Base-by-base conservation (phyloP, 2,329 filamentous ascomycete genomes). In the Alternaria angustiovoidea region DNA sequence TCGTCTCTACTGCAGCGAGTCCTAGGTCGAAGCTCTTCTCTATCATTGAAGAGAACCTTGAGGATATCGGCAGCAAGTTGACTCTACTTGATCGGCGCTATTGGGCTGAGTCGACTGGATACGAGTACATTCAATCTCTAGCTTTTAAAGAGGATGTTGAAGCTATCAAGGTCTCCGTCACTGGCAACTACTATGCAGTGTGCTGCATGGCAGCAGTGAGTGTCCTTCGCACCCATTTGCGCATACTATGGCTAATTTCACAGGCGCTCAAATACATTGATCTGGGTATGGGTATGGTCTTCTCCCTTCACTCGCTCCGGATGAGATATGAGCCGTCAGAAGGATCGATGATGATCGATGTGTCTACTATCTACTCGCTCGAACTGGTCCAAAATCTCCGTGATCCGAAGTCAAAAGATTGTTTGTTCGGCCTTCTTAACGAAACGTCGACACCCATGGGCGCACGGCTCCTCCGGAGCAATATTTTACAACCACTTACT, bases 291-390 rank as follows among this genome's bases (percentile, higher is more conserved):
- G 84, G 84, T 4, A 84, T 90, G 61, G 87, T 85, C 0, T 95
- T 97, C 73, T 84, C 88, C 4, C 83, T 85, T n/a, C 90, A 95
- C 74, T 94, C 94, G 20, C 85, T 98, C 32, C 88, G 93, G 4
- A 90, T 98, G 72, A 90, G 88, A 64, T 97, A 96, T 68, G 90
- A 94, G 70, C 91, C 93, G 1, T 93, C 93, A 0, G 92, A 96
- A 73, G 91, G 94, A 24, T 92, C 93, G 0, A 97, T 98, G 94
- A 92, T 96, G 87, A 96, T 98, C 68, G 94, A 97, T 71, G 85
- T 95, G 2, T 90, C 92, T 0, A 96, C 94, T 0, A 92, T 97
- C 28, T 86, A 89, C 38, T 93, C 93, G 0, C 83, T 99, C 3
- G 95, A 99, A 75, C 84, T 99, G 6, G 91, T 98, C 26, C 93